These are phyloP conservation scores for Henckelia pumila DNA, from an alignment of 257 asterid species.

Conservation along the genomic window DNA sequence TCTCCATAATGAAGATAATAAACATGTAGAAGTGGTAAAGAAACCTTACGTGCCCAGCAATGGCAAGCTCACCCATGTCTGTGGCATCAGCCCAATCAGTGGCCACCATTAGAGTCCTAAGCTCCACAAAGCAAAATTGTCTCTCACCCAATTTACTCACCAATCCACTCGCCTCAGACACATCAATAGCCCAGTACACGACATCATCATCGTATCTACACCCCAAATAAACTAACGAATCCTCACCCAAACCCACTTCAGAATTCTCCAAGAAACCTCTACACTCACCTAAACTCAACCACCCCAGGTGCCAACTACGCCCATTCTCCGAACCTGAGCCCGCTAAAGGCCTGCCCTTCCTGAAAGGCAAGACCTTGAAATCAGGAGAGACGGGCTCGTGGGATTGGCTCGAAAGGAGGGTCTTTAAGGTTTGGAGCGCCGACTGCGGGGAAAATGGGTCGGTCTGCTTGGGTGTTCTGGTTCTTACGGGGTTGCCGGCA, in stretches of 20 bases:
- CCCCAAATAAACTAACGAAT: constrained; percentile 76
- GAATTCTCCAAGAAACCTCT: constrained; percentile 55
- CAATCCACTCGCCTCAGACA: constrained; percentile 63
- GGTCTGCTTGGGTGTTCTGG: constrained; percentile 55
- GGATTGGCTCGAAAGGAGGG: constrained; percentile 43
- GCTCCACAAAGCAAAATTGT: constrained; percentile 76
- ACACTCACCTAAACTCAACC: constrained; percentile 75
- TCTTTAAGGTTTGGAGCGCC: constrained; percentile 65
- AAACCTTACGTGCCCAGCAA: constrained; percentile 79
- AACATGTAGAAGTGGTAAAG: not conserved
- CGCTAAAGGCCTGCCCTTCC: constrained; percentile 79
- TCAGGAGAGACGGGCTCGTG: constrained; percentile 47
- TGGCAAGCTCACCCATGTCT: constrained; percentile 81
- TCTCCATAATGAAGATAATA: no score
- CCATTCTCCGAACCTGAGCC: constrained; percentile 47
- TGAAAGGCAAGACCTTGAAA: constrained; percentile 79
- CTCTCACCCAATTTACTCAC: constrained; percentile 57
- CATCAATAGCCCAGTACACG: constrained; percentile 93
- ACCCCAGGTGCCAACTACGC: constrained; percentile 70
- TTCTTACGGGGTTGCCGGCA: constrained; percentile 68
- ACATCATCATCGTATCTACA: constrained; percentile 52
- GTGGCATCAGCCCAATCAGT: constrained; percentile 83
- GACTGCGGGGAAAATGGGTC: constrained; percentile 73
- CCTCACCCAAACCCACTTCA: constrained; percentile 59
- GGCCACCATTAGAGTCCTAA: constrained; percentile 97